phyloP scores from a whole-genome alignment of 257 asterid genomes.

The Osmanthus fragrans region DNA sequence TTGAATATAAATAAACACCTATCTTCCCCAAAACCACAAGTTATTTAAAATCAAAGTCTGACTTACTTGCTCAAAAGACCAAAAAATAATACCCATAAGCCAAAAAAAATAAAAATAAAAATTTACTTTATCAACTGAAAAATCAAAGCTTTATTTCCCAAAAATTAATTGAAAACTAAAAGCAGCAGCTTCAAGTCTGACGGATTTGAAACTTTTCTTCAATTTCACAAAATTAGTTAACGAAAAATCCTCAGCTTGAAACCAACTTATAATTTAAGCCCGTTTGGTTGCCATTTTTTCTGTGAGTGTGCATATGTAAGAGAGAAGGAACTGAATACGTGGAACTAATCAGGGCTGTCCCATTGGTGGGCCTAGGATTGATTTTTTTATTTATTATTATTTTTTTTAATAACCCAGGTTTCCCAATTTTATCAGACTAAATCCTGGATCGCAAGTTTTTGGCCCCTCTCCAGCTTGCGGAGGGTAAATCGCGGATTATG shows the following conservation, averaged over 20 bases:
- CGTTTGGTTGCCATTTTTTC: too few species aligned
- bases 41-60: background rate
- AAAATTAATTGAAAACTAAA: background rate
- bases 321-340: too few species aligned
- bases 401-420: too few species aligned
- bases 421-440: too few species aligned
- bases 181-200: background rate
- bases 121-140: background rate
- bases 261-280: background rate
- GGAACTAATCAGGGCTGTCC: too few species aligned
- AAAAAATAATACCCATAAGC: background rate
- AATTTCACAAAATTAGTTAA: background rate
- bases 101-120: background rate
- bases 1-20: background rate
- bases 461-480: too few species aligned
- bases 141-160: background rate
- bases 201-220: background rate
- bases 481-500: too few species aligned
- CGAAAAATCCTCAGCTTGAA: background rate
- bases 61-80: background rate
- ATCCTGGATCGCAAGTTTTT: too few species aligned
- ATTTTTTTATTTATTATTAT: too few species aligned
- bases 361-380: background rate
- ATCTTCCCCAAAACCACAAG: background rate
- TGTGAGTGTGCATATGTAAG: too few species aligned